A percentile compares a stretch with the other conserved stretches of the same genome.
These are phyloP conservation scores for Ophiosphaerella korrae DNA, from an alignment of 2,329 filamentous ascomycete species.

Conservation along the genomic window DNA sequence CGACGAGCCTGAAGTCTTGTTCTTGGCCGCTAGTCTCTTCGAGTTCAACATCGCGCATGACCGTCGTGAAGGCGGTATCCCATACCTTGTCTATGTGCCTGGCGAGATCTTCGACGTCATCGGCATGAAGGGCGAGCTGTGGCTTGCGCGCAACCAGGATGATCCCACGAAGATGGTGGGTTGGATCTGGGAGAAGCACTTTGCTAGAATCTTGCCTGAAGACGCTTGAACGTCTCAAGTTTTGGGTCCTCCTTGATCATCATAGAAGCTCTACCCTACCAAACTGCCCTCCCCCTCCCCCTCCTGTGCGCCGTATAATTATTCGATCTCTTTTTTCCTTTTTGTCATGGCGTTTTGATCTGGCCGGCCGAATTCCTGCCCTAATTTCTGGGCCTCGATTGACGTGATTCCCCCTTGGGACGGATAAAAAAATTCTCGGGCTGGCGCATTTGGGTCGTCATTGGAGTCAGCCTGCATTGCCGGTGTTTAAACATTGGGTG, in stretches of 20 bases:
- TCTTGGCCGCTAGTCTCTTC: constrained; percentile 90
- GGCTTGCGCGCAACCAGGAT: constrained; percentile 97
- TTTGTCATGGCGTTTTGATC: constrained; percentile 1
- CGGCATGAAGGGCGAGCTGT: constrained; percentile 94
- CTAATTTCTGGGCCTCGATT: neutral
- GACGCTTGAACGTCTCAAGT: constrained; percentile 24
- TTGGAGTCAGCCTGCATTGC: constrained; percentile 6
- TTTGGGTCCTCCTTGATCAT: neutral
- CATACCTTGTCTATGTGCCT: constrained; percentile 92
- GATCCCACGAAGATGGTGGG: constrained; percentile 79
- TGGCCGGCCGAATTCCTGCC: neutral
- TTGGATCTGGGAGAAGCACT: constrained; percentile 99
- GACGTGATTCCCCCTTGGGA: constrained; percentile 20
- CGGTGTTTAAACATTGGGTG: neutral
- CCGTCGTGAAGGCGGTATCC: constrained; percentile 90
- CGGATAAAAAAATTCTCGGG: constrained; percentile 5
- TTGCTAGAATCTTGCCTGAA: constrained; percentile 56
- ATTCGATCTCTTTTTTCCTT: constrained; percentile 3
- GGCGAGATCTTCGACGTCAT: constrained; percentile 79
- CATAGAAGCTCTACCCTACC: no score
- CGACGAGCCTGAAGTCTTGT: constrained; percentile 74
- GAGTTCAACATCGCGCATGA: constrained; percentile 96
- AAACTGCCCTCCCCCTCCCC: no score
- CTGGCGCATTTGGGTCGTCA: constrained; percentile 7
- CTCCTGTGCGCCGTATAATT: no score